Evolutionary conservation across 306 rosid species (phyloP), one percentile per base, ranked within the genome.

Genomic region (Citrullus amarus): DNA sequence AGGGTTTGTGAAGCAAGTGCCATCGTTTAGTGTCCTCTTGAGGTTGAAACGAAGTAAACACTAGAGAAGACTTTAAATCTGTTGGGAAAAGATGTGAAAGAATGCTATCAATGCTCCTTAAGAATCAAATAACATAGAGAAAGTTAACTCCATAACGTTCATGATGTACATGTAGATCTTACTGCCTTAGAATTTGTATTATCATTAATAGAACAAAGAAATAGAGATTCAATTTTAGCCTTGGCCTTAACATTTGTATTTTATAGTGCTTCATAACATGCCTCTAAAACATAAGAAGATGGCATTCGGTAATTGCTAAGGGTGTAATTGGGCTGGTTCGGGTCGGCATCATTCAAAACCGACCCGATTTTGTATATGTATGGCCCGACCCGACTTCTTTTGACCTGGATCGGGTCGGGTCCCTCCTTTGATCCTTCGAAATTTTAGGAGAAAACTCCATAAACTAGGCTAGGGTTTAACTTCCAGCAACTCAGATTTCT

Each of bases 1-100:
- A 77, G 92, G 66, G 95, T 84, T 86, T 91, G 95, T 0, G 87
- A 71, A 20, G 76, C 76, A 9, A 91, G 9, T 58, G 97, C 84
- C 97, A 93, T 93, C 63, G 38, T 13, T 51, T 9, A 73, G 20
- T 13, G 6, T 25, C 76, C 76, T 71, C 14, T 25, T 25, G 10
- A 71, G 22, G 39, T 71, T 48, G 58, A 13, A 25, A 71, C 14
- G 4, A 71, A 71, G 20, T 28, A 48, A 28, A 73, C 25, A 18
- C 46, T 30, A 16, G 17, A 73, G 17, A 51, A 51, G 13, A 32
- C 60, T 73, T 25, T 7, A 9, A 25, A 50, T 15, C 28, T 8
- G 28, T 16, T 14, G 32, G 50, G 77, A 50, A 73, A 32, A 9
- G 0, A 2, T 22, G 0, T 0, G 43, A 50, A 73, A 50, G 4